phyloP scores from a whole-genome alignment of 257 asterid species.

The Capsicum rhomboideum region DNA sequence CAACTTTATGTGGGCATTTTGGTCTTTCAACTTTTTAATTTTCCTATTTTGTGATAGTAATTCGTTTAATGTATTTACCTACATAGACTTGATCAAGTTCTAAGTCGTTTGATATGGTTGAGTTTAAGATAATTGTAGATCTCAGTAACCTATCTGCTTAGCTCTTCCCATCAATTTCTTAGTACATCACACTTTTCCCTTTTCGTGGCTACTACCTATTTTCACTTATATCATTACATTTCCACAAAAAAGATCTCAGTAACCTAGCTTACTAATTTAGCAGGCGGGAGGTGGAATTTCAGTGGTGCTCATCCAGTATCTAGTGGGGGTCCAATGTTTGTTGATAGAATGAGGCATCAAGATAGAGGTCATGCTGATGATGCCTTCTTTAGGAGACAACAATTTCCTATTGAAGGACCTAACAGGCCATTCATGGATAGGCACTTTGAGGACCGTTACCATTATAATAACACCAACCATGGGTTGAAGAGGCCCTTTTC shows the following conservation, averaged over 20 bases:
- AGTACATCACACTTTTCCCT: not conserved
- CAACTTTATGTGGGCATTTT: not conserved
- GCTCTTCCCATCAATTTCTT: not conserved
- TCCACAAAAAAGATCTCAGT: not conserved
- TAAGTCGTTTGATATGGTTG: not conserved
- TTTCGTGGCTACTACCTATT: not conserved
- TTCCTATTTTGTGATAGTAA: not conserved
- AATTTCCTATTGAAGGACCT: conserved; percentile 32
- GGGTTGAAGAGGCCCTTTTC: conserved; percentile 45
- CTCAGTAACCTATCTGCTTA: not conserved
- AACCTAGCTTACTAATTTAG: conserved; percentile 1
- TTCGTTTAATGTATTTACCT: not conserved
- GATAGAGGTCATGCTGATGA: conserved; percentile 29
- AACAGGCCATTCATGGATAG: conserved; percentile 33
- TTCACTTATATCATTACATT: not conserved
- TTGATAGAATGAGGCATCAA: conserved; percentile 30
- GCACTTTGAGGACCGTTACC: conserved; percentile 30
- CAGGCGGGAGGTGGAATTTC: conserved; percentile 50
- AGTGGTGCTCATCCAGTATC: conserved; percentile 31
- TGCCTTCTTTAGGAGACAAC: conserved; percentile 32
- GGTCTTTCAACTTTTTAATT: not conserved
- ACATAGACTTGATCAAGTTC: not conserved
- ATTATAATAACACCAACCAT: conserved; percentile 31
- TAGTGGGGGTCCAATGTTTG: conserved; percentile 20
- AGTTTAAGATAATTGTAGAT: not conserved